Conservation (phyloP, 2,329 filamentous ascomycete species). For the Penicillium palitans region DNA sequence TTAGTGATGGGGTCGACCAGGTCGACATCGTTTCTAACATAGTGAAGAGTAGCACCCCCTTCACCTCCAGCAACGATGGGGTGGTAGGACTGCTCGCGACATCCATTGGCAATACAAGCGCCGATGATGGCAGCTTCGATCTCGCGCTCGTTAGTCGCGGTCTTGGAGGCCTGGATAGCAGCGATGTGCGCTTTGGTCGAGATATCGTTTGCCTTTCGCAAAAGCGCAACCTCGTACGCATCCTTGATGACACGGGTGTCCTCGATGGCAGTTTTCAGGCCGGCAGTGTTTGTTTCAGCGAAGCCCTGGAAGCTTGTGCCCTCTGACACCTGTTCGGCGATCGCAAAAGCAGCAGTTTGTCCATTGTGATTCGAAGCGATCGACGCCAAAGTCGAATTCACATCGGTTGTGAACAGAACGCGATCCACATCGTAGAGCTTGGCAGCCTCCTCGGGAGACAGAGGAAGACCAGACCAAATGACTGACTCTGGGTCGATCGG, state of each 20-base stretch:
- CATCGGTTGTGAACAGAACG: constrained; percentile 69
- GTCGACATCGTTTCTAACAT: constrained; percentile 73
- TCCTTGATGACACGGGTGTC: constrained; percentile 79
- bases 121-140: constrained; percentile 76
- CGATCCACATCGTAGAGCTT: constrained; percentile 78
- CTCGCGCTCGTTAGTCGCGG: constrained; percentile 74
- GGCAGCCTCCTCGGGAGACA: constrained; percentile 73
- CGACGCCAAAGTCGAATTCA: constrained; percentile 70
- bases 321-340: constrained; percentile 73
- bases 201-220: constrained; percentile 77
- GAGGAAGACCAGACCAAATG: constrained; percentile 88
- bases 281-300: constrained; percentile 60
- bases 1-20: constrained; percentile 54
- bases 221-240: constrained; percentile 78
- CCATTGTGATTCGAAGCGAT: constrained; percentile 39
- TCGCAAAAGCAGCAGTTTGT: constrained; percentile 67
- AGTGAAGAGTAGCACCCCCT: constrained; percentile 87
- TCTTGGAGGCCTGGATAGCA: constrained; percentile 65
- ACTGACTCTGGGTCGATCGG: constrained; percentile 82
- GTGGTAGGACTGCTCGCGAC: constrained; percentile 78
- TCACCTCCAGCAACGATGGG: constrained; percentile 82
- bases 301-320: constrained; percentile 71
- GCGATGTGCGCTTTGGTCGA: constrained; percentile 74
- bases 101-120: constrained; percentile 69
- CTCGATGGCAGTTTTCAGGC: constrained; percentile 72